These are phyloP conservation scores for Actinidia chinensis DNA, from an alignment of 179 eudicot species.

Conservation along the genomic window DNA sequence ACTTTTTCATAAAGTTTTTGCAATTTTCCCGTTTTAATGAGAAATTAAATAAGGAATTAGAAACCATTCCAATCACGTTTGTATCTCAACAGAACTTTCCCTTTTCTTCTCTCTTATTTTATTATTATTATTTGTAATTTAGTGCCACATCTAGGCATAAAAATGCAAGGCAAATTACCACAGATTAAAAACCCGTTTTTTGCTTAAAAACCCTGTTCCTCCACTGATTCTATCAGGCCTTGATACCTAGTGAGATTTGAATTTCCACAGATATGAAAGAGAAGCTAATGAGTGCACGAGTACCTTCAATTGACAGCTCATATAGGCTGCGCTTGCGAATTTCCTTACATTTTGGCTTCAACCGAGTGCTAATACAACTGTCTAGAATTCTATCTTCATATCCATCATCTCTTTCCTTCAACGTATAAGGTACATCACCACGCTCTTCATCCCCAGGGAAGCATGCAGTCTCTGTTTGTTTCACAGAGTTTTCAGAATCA, in stretches of 20 bases:
- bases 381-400: slow-evolving; percentile 20
- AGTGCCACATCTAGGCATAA: neutral
- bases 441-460: slow-evolving; percentile 20
- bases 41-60: too few relatives aligned
- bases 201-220: neutral
- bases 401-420: slow-evolving; percentile 23
- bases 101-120: neutral
- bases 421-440: slow-evolving; percentile 17
- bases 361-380: slow-evolving; percentile 22
- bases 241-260: neutral
- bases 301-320: slow-evolving; percentile 57
- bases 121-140: neutral
- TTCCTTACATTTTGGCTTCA: slow-evolving; percentile 46
- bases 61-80: too few relatives aligned
- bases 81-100: neutral
- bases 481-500: slow-evolving; percentile 9
- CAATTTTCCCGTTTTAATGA: too few relatives aligned
- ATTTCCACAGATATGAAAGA: neutral
- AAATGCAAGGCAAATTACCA: neutral
- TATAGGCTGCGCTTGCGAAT: slow-evolving; percentile 53
- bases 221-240: neutral
- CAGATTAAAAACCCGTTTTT: too few relatives aligned
- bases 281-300: slow-evolving; percentile 11
- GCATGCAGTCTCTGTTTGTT: slow-evolving; percentile 18
- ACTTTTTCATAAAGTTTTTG: too few relatives aligned